Base-by-base conservation (phyloP, 1,284 basidiomycete species). In the Papiliotrema laurentii region DNA sequence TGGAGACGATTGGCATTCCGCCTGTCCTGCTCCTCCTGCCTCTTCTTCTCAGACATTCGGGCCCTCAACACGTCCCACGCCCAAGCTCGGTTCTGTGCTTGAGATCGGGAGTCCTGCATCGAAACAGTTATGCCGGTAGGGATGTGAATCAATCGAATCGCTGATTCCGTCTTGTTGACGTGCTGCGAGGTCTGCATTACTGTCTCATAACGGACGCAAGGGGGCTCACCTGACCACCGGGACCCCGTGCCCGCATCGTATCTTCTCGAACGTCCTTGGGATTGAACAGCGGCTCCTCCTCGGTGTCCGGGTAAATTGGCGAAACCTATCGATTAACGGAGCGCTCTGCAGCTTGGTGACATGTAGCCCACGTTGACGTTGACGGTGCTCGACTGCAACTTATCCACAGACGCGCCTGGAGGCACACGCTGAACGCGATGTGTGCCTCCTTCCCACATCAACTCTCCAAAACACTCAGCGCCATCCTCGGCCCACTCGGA, bases 161-260 rank as follows among this genome's bases (percentile, higher is more conserved):
- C 96, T 0, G 92, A 97, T 73, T 98, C 96, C 0, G 94, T 98
- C 79, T 89, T 91, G 76, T 98, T 99, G 63, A 98, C 96, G 75
- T 98, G 94, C 85, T 94, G 64, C 3, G 43, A 31, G 49, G 19
- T 26, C 60, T 54, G 37, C 50, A 41, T 18, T 18, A 25, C 5
- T 10, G 25, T 27, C 11, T 36, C 33, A 26, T 5, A 33, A 18
- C 22, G 22, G 14, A 11, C 30, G n/a, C 27, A 45, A 16, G 21
- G 13, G 36, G 4, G 60, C 75, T 45, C 54, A 87, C 87, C 79
- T 92, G 92, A n/a, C 96, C 94, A 42, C 96, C 96, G 3, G 96
- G 94, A 40, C 96, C 96, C 28, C 91, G 77, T 0, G 93, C 82
- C 18, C 94, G 83, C 93, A 97, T 97, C 38, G 94, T 89, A 64